Evolutionary conservation across 2,329 filamentous ascomycete genomes (phyloP), one percentile per base, ranked within the genome.

Genomic region (Colletotrichum sansevieriae): DNA sequence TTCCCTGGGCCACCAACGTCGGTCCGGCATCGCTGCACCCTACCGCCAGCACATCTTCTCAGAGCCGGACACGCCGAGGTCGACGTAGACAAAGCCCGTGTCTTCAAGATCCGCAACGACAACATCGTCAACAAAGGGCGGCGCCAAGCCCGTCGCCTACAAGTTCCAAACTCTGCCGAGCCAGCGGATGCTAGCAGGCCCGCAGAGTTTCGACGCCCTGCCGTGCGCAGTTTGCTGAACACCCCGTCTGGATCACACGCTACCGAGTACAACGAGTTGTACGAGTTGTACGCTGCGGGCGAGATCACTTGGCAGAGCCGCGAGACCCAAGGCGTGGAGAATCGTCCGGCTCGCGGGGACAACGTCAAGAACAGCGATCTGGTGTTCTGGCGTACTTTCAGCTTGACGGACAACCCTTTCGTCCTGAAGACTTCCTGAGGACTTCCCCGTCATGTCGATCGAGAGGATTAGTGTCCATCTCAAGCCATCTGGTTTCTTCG

Each of bases 41-140:
- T 90, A 91, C 74, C 90, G 92, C 69, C 90, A 92, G 74, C 89
- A 92, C 76, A 82, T 92, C 43, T 92, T 92, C 74, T 85, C 82
- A 9, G 49, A 39, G 49, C n/a, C 25, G 85, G 80, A 46, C 82
- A 84, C 3, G 83, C 82, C 65, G 82, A 87, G 72, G 79, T 86
- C 8, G 79, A 84, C 73, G 74, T 80, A 4, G 76, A 82, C 65
- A 78, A 76, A 7, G 84, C 86, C 74, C 83, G 87, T 25, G 82
- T 81, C 43, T 89, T 88, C 81, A 89, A 88, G 74, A 88, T 90
- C 71, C 81, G 86, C 72, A 89, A 89, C 69, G 79, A 84, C 15
- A 74, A 76, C 4, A 76, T 84, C 35, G 79, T 75, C 58, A 90
- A 90, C 76, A 80, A 83, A 83, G 0, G 77, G 88, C 71, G 88